Conservation (phyloP, 352 stramenopile genomes). For the Phytopythium sindhum region DNA sequence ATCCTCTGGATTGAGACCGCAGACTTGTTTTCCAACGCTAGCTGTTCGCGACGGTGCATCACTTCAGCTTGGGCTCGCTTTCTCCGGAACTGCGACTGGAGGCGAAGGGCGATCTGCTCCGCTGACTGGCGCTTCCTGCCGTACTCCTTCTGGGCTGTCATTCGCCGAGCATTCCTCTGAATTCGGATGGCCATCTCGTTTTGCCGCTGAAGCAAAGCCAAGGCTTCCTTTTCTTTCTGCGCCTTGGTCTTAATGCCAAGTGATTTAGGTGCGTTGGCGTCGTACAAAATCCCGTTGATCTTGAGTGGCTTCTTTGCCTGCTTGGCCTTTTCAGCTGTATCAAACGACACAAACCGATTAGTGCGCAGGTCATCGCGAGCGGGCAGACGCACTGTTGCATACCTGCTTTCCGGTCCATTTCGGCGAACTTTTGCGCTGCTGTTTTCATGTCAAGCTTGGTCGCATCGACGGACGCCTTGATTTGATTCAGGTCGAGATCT, state of each 20-base stretch:
- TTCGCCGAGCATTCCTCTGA: constrained; percentile 36
- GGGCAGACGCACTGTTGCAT: background rate
- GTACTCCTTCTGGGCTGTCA: constrained; percentile 31
- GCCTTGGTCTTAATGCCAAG: constrained; percentile 27
- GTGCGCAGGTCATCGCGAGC: background rate
- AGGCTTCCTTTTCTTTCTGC: constrained; percentile 17
- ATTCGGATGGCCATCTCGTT: constrained; percentile 45
- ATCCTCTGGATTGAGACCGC: constrained; percentile 39
- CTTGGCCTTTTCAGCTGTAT: constrained; percentile 28
- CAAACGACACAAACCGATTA: background rate
- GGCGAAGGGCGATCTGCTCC: constrained; percentile 24
- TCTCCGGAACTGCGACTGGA: constrained; percentile 34
- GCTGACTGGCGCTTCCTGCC: constrained; percentile 19
- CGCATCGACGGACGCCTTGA: constrained; percentile 53
- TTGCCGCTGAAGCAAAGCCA: constrained; percentile 19
- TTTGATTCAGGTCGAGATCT: constrained; percentile 55
- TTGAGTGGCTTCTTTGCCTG: constrained; percentile 34
- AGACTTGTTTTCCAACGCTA: constrained; percentile 20
- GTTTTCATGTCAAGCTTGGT: constrained; percentile 47
- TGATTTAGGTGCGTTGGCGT: constrained; percentile 13
- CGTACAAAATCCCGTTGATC: constrained; percentile 29
- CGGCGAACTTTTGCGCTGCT: constrained; percentile 55
- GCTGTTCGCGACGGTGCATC: constrained; percentile 18
- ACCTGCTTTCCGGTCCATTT: constrained; percentile 66
- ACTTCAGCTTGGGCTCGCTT: constrained; percentile 26